Evolutionary conservation across 1,284 basidiomycete genomes (phyloP), one percentile per base, ranked within the genome.

Genomic region (Rhodotorula sp.): DNA sequence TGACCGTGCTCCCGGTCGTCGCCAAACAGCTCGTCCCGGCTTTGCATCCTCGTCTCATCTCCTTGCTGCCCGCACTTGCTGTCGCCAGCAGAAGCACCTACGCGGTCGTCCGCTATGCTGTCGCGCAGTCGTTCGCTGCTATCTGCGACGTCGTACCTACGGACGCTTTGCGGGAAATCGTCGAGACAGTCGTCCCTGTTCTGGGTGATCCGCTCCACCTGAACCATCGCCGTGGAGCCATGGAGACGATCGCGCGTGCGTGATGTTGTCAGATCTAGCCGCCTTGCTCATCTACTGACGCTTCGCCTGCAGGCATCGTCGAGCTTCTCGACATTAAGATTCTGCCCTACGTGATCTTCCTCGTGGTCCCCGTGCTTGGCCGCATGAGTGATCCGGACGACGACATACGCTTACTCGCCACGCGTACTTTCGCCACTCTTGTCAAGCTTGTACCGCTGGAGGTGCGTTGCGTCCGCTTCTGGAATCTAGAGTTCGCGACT

Each of bases 391-490:
- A 99, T 81, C 80, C 88, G 5, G 90, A 99, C 78, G 93, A 95
- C 74, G 89, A 91, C 71, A 89, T 96, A 60, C 89, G 96, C 29
- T 87, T 95, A 51, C 88, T 93, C 8, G 90, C 96, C 0, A 98
- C 96, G 14, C 94, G 94, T 78, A 96, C 95, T 0, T 99, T 99
- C 80, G 96, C 96, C 0, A 91, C 93, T 4, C 83, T 99, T n/a
- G 91, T 99, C 76, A 98, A 99, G 84, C 95, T 99, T 90, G 93
- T 99, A 10, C 96, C 96, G 6, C 85, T 99, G 1, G 96, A 99
- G 85, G 91, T 92, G 70, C 74, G 84, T 76, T 12, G 1, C 76
- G n/a, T 0, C 53, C 29, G 37, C 37, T 26, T 14, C 10, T 60
- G 14, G 24, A 57, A 4, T 18, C 29, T 29, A 26, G 29, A 29